Evolutionary conservation across 2,329 filamentous ascomycete genomes (phyloP).

Genomic region (Leptographium lundbergii): DNA sequence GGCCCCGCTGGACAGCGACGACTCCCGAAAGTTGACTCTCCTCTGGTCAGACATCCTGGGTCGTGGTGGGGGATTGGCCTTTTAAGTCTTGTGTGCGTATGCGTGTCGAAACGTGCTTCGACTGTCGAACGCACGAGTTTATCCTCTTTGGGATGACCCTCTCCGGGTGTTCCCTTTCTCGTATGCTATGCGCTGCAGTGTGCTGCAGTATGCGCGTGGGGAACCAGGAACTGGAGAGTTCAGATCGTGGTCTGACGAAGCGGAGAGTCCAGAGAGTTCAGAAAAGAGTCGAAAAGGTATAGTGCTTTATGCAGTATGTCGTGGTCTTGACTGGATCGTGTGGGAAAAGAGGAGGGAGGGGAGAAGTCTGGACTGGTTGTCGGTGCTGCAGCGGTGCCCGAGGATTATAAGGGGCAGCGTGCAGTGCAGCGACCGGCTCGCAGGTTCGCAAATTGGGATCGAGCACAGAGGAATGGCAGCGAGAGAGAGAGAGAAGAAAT

Average conservation of each 20-base stretch:
- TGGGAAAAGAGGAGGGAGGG: slow-evolving; percentile 3
- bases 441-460: background rate
- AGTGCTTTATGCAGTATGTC: slow-evolving; percentile 14
- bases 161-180: background rate
- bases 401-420: slow-evolving; percentile 16
- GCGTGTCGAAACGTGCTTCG: background rate
- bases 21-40: slow-evolving; percentile 20
- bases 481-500: background rate
- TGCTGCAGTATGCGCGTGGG: background rate
- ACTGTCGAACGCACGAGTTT: background rate
- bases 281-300: slow-evolving; percentile 13
- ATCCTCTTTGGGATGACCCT: slow-evolving; percentile 1
- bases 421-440: background rate
- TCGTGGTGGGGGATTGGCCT: background rate
- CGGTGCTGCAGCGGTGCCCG: slow-evolving; percentile 20
- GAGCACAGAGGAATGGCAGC: background rate
- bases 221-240: background rate
- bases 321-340: slow-evolving; percentile 19
- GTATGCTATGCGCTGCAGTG: slow-evolving; percentile 4
- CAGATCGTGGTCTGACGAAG: background rate
- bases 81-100: background rate
- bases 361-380: slow-evolving; percentile 1
- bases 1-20: slow-evolving; percentile 16
- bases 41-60: slow-evolving; percentile 13
- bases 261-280: background rate